Evolutionary conservation across 805 yeast genomes (phyloP).

Genomic region (Cyberlindnera samutprakarnensis): DNA sequence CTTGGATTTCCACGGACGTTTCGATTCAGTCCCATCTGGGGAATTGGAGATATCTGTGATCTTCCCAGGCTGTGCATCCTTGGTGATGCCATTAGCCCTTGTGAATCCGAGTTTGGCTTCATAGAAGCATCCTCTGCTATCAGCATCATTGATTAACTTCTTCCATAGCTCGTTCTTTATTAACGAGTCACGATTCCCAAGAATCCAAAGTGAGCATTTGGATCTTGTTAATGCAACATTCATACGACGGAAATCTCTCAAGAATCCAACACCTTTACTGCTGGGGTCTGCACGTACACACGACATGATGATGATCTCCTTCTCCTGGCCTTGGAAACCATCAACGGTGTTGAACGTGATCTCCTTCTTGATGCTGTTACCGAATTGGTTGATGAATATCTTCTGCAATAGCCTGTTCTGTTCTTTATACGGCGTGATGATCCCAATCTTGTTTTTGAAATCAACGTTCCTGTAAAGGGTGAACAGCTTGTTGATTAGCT

Average conservation of each 20-base stretch:
- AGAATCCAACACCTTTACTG: slow-evolving; percentile 65
- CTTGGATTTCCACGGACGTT: slow-evolving; percentile 6
- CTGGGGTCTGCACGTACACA: slow-evolving; percentile 85
- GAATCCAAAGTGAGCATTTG: slow-evolving; percentile 81
- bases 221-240: slow-evolving; percentile 97
- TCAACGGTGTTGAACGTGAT: slow-evolving; percentile 93
- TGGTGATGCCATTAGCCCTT: neutral
- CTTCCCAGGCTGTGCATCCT: too few relatives aligned
- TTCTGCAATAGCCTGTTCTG: slow-evolving; percentile 59
- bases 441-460: slow-evolving; percentile 72
- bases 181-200: slow-evolving; percentile 73
- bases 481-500: slow-evolving; percentile 51
- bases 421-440: slow-evolving; percentile 92
- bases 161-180: slow-evolving; percentile 65
- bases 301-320: slow-evolving; percentile 86
- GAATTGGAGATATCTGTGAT: neutral
- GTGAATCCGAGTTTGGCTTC: slow-evolving; percentile 17
- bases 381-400: slow-evolving; percentile 52
- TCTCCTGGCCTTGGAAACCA: slow-evolving; percentile 98
- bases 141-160: slow-evolving; percentile 60
- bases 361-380: slow-evolving; percentile 50
- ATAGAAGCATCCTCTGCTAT: slow-evolving; percentile 28
- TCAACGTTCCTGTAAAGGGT: slow-evolving; percentile 35
- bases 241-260: slow-evolving; percentile 90
- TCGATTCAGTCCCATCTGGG: neutral